Conservation (phyloP, 352 stramenopile genomes). For the Halophytophthora batemanensis region DNA sequence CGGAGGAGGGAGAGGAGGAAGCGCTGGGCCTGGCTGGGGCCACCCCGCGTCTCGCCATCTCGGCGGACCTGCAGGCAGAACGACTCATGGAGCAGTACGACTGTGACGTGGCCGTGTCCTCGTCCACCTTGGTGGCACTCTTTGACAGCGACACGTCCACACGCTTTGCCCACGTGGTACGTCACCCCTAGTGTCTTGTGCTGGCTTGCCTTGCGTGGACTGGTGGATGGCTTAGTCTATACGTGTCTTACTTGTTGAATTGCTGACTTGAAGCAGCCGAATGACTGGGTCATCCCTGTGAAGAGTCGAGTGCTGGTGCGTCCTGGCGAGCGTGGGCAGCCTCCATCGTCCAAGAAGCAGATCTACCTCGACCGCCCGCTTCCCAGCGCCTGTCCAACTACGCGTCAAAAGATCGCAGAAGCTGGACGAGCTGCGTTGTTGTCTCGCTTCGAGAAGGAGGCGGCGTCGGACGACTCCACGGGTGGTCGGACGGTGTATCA, state of each 20-base stretch:
- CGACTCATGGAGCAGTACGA: slow-evolving; percentile 63
- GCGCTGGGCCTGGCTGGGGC: slow-evolving; percentile 14
- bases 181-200: not conserved
- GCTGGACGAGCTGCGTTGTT: slow-evolving; percentile 24
- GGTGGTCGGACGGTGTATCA: slow-evolving; percentile 45
- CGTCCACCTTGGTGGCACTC: slow-evolving; percentile 61
- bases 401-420: slow-evolving; percentile 31
- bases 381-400: slow-evolving; percentile 18
- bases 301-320: slow-evolving; percentile 44
- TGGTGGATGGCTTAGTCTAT: no score
- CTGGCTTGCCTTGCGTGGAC: no score
- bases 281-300: slow-evolving; percentile 50
- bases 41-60: slow-evolving; percentile 37
- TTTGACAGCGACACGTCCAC: slow-evolving; percentile 54
- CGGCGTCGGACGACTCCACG: slow-evolving; percentile 20
- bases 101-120: slow-evolving; percentile 70
- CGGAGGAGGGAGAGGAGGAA: slow-evolving; percentile 18
- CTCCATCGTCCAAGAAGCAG: slow-evolving; percentile 32
- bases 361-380: slow-evolving; percentile 59
- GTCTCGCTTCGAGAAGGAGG: slow-evolving; percentile 24
- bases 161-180: slow-evolving; percentile 25
- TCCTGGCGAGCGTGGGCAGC: slow-evolving; percentile 1
- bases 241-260: not conserved
- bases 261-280: slow-evolving; percentile 26
- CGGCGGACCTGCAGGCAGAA: slow-evolving; percentile 47